A percentile compares a stretch with the other conserved stretches of the same genome.
Conservation (phyloP, 345 rosid genomes). For the Pugionium dolabratum region DNA sequence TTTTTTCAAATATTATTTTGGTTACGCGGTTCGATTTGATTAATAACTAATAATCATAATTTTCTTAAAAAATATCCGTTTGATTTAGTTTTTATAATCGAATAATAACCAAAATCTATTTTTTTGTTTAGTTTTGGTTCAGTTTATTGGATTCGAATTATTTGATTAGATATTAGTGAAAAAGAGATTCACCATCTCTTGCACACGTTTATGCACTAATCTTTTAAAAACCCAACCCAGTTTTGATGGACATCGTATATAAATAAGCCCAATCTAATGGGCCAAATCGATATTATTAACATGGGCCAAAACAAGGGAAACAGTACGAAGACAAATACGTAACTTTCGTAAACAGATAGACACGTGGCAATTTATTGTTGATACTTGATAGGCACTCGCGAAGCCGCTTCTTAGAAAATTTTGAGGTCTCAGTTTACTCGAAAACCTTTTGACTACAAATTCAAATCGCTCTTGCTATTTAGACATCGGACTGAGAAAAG, state of each 20-base stretch:
- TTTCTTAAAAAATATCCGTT: too few relatives aligned
- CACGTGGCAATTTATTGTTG: slow-evolving; percentile 28
- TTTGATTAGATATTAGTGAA: too few relatives aligned
- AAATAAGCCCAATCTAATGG: slow-evolving; percentile 17
- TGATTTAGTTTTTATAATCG: too few relatives aligned
- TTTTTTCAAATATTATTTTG: too few relatives aligned
- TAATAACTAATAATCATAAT: too few relatives aligned
- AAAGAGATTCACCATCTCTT: too few relatives aligned
- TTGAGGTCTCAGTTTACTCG: slow-evolving; percentile 27
- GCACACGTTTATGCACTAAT: too few relatives aligned
- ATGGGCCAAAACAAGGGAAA: slow-evolving; percentile 18
- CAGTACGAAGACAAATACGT: slow-evolving; percentile 6
- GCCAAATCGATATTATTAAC: background rate
- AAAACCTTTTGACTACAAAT: slow-evolving; percentile 26
- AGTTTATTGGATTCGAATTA: too few relatives aligned
- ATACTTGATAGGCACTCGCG: slow-evolving; percentile 23
- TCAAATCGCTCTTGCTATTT: background rate
- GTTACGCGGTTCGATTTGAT: too few relatives aligned
- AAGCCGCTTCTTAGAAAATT: slow-evolving; percentile 32
- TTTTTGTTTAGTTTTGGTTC: too few relatives aligned
- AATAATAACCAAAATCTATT: too few relatives aligned
- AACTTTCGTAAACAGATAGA: slow-evolving; percentile 14
- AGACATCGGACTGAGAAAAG: too few relatives aligned
- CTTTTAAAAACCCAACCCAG: background rate
- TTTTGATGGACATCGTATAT: background rate